Base-by-base conservation (phyloP, 768 basidiomycete genomes). In the Daedaleopsis sinensis region DNA sequence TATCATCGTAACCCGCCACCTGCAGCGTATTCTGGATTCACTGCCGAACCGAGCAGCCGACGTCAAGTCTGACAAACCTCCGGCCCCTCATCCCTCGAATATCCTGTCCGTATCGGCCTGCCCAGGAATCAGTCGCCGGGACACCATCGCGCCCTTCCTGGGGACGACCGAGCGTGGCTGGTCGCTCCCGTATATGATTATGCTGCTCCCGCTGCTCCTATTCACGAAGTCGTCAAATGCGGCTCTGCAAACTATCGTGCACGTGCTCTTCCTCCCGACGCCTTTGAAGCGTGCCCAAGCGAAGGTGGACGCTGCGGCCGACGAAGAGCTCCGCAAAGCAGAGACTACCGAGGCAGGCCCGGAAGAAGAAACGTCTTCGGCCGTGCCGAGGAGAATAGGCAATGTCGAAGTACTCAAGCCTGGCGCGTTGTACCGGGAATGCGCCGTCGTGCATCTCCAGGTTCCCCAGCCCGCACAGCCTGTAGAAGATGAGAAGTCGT, bases 11-110 rank as follows among this genome's bases (percentile, higher is more conserved):
- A 89, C 87, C 46, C 82, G 86, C 8, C 93, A 96, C 74, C 80
- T 97, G 5, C 94, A 96, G 70, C 84, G 90, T 12, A 83, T 96
- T 27, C 76, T 96, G 35, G 91, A 96, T 67, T 90, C 93, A 0
- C 82, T 96, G 1, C 91, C 91, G 0, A 76, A 79, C 5, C 79
- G 84, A 13, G 82, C 84, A 1, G 44, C 38, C 5, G 52, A 63
- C 27, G 39, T 59, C 5, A 63, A 60, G 38, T 44, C 60, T 6
- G 44, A 58, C 42, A 47, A 55, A 32, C 64, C 58, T 12, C 47
- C 52, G 73, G 75, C 37, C 71, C 57, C 66, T 1, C 84, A 89
- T 60, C 83, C 83, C 54, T 90, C 86, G 0, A 94, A 94, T 63
- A 89, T 94, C 57, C 84, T 91, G 24, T 79, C 89, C 3, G 80